Evolutionary conservation across 768 basidiomycete species (phyloP).

Genomic region (Asterophora parasitica): DNA sequence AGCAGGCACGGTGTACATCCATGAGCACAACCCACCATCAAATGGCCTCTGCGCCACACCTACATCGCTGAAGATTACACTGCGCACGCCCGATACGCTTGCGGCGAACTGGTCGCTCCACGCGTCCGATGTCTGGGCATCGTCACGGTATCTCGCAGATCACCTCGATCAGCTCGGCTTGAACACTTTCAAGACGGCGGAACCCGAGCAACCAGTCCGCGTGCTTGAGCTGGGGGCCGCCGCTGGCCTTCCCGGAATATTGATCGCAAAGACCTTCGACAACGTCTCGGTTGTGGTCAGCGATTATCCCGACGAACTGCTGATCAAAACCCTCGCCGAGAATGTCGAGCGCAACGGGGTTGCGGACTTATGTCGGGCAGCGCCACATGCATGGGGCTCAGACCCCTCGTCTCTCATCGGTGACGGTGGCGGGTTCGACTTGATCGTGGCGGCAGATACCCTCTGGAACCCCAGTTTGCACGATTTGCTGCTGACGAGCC

Average conservation of each 20-base stretch:
- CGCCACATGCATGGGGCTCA: constrained; percentile 65
- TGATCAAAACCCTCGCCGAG: constrained; percentile 52
- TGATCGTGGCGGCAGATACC: constrained; percentile 71
- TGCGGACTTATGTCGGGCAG: constrained; percentile 40
- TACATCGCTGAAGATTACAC: constrained; percentile 27
- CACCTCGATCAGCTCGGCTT: constrained; percentile 37
- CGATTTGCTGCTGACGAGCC: constrained; percentile 44
- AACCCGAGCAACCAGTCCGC: constrained; percentile 13
- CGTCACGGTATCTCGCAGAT: constrained; percentile 64
- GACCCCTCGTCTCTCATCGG: constrained; percentile 32
- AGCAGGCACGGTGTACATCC: constrained; percentile 48
- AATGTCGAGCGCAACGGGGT: constrained; percentile 55
- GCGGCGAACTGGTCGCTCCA: constrained; percentile 72
- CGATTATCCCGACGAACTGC: constrained; percentile 66
- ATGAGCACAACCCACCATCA: constrained; percentile 24
- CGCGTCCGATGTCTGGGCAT: constrained; percentile 72
- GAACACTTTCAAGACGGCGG: constrained; percentile 2
- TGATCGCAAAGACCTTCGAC: constrained; percentile 48
- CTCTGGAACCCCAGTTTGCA: constrained; percentile 72
- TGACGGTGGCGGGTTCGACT: constrained; percentile 43
- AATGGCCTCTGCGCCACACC: constrained; percentile 13
- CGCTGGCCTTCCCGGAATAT: constrained; percentile 69
- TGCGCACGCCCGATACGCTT: constrained; percentile 61
- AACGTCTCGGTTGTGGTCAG: constrained; percentile 44
- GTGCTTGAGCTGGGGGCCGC: constrained; percentile 75